Base-by-base conservation (phyloP, 192 early-diverging fungal species). In the Chytriomyces hyalinus region DNA sequence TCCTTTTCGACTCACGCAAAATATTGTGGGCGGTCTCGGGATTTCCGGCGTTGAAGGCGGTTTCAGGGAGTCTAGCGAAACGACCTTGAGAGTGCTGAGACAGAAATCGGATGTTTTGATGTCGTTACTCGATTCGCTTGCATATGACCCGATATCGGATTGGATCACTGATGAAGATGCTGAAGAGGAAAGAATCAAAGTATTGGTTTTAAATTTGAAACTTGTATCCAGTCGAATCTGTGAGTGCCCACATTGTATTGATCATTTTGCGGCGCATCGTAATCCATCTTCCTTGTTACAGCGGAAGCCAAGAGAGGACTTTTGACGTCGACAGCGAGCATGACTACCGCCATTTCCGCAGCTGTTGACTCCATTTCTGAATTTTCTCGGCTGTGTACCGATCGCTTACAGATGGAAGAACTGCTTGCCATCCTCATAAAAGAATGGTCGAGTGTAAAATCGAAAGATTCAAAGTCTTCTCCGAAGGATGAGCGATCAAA, bases 1-100 rank as follows among this genome's bases (percentile, higher is more conserved):
- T 6, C 92, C 92, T n/a, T 94, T 92, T 77, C 81, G 92, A n/a
- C 69, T 94, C 75, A 90, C 92, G 17, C 87, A 84, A 44, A 88
- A 85, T 48, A 36, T 89, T 43, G 70, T 73, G 4, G 51, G 13
- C 6, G 83, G 80, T 5, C 43, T 90, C 36, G 86, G 87, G 1
- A 20, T 78, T 6, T 61, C 76, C 13, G 87, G 86, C 5, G 57
- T 82, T 1, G 82, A 86, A 47, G 89, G 89, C 11, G 44, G 53
- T 9, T 90, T 88, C 68, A 36, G 81, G 28, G 75, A 77, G 11
- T 78, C 86, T 4, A 81, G 80, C 45, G 81, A 88, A 61, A 43
- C 80, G 67, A 72, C 71, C 0, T 24, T 88, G 10, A 57, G 63
- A 36, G 81, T 83, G 6, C 61, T 89, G 66, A 78, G 83, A 8